A percentile compares a stretch with the other conserved stretches of the same genome.
phyloP scores from a whole-genome alignment of 129 eudicot genomes.

The Saussurea involucrata region DNA sequence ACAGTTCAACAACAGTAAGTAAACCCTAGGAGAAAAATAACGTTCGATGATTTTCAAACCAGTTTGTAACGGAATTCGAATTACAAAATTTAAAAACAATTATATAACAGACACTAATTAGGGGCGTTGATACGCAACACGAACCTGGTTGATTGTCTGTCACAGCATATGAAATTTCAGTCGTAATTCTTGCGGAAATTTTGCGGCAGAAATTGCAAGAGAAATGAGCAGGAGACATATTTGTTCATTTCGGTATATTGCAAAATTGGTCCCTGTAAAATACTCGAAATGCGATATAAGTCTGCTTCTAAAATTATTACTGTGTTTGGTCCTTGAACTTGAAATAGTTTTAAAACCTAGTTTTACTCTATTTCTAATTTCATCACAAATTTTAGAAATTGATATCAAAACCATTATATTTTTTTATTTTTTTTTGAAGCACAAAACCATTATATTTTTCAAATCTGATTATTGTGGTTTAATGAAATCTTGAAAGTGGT shows the following conservation, averaged over 20 bases:
- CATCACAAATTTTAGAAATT: too few species aligned
- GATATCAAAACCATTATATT: too few species aligned
- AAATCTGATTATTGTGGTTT: too few species aligned
- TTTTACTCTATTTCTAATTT: too few species aligned
- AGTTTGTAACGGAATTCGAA: background rate
- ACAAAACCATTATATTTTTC: too few species aligned
- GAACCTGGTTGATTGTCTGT: conserved; percentile 12
- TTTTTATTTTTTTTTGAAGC: too few species aligned
- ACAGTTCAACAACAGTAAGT: background rate
- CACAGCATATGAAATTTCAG: background rate
- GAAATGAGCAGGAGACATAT: background rate
- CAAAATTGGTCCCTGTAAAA: conserved; percentile 10
- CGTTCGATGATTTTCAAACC: conserved; percentile 6
- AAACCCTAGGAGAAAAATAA: conserved; percentile 27
- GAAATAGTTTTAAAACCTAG: too few species aligned
- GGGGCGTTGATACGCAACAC: conserved; percentile 5
- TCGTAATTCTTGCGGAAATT: background rate
- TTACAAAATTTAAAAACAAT: background rate
- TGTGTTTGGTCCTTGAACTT: background rate
- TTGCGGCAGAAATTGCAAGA: background rate
- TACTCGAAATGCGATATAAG: background rate
- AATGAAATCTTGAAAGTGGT: too few species aligned
- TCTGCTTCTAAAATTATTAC: background rate
- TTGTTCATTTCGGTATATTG: background rate
- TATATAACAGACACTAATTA: background rate